phyloP scores from a whole-genome alignment of 768 basidiomycete genomes.

The Cystofilobasidium capitatum region DNA sequence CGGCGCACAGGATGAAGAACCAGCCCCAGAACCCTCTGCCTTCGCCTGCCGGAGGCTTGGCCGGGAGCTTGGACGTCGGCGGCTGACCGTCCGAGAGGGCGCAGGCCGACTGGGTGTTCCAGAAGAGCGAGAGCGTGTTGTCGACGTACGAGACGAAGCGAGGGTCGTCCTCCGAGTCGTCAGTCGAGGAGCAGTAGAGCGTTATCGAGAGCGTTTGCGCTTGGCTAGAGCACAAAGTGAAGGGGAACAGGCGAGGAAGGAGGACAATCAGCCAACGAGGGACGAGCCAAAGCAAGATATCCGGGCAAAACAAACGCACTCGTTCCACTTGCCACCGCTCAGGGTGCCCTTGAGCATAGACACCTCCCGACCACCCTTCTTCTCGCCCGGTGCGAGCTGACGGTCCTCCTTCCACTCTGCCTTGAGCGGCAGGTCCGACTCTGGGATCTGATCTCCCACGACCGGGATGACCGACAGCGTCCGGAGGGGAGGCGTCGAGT shows the following conservation, averaged over 20 bases:
- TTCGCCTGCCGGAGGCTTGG: background rate
- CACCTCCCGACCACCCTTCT: slow-evolving; percentile 33
- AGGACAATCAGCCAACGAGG: background rate
- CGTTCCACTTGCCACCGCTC: slow-evolving; percentile 37
- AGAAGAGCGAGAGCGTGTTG: slow-evolving; percentile 33
- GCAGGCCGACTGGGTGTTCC: slow-evolving; percentile 38
- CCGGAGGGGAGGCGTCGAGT: slow-evolving; percentile 32
- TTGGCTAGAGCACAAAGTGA: slow-evolving; percentile 3
- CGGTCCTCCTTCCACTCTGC: slow-evolving; percentile 29
- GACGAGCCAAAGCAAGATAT: background rate
- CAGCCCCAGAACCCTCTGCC: slow-evolving; percentile 36
- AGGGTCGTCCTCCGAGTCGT: slow-evolving; percentile 28
- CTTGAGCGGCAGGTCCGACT: slow-evolving; percentile 26
- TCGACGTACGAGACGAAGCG: slow-evolving; percentile 34
- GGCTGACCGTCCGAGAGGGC: slow-evolving; percentile 24
- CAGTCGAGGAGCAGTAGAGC: slow-evolving; percentile 32
- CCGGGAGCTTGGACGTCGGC: slow-evolving; percentile 12
- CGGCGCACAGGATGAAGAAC: slow-evolving; percentile 31
- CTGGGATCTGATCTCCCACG: slow-evolving; percentile 5
- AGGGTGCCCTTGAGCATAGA: slow-evolving; percentile 31
- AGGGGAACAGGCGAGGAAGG: background rate
- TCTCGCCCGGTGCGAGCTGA: slow-evolving; percentile 25
- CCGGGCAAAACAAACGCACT: slow-evolving; percentile 34
- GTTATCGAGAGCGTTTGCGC: slow-evolving; percentile 36
- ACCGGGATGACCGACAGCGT: slow-evolving; percentile 38